These are phyloP conservation scores for Apophysomyces variabilis DNA, from an alignment of 371 early-diverging fungal genomes.

Conservation along the genomic window DNA sequence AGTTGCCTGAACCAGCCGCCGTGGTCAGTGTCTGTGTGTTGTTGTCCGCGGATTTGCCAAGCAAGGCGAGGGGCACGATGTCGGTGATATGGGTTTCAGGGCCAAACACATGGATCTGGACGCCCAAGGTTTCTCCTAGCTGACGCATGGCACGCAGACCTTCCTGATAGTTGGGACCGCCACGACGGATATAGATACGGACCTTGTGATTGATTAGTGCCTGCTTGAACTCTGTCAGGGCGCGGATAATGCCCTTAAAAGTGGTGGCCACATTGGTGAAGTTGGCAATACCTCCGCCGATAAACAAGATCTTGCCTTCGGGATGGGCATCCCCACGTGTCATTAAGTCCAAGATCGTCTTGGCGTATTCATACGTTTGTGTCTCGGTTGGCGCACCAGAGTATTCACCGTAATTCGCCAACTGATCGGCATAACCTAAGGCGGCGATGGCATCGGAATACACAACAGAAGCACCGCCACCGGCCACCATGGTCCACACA, in stretches of 20 bases:
- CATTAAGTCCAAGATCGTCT: constrained; percentile 95
- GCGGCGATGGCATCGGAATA: constrained; percentile 95
- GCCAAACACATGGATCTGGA: constrained; percentile 92
- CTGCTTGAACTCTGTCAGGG: constrained; percentile 87
- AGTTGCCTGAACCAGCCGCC: constrained; percentile 54
- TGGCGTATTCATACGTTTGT: constrained; percentile 98
- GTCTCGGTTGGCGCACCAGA: constrained; percentile 96
- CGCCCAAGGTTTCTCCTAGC: constrained; percentile 86
- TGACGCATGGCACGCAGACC: constrained; percentile 92
- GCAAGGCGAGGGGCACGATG: constrained; percentile 93
- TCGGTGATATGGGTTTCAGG: constrained; percentile 97
- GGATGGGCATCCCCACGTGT: constrained; percentile 83
- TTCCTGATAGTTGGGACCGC: constrained; percentile 97
- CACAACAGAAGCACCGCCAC: constrained; percentile 96
- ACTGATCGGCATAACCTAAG: constrained; percentile 85
- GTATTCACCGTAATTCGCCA: constrained; percentile 98
- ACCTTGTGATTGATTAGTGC: constrained; percentile 82
- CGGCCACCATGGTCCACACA: constrained; percentile 98
- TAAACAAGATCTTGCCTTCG: constrained; percentile 91
- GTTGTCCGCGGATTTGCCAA: constrained; percentile 48
- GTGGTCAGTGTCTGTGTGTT: constrained; percentile 14
- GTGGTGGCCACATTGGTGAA: constrained; percentile 97
- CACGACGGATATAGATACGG: constrained; percentile 92
- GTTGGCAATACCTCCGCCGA: constrained; percentile 98
- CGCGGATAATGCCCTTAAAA: constrained; percentile 96